Evolutionary conservation across 108 stramenopile genomes (phyloP).

Genomic region (Nannochloropsis salina): DNA sequence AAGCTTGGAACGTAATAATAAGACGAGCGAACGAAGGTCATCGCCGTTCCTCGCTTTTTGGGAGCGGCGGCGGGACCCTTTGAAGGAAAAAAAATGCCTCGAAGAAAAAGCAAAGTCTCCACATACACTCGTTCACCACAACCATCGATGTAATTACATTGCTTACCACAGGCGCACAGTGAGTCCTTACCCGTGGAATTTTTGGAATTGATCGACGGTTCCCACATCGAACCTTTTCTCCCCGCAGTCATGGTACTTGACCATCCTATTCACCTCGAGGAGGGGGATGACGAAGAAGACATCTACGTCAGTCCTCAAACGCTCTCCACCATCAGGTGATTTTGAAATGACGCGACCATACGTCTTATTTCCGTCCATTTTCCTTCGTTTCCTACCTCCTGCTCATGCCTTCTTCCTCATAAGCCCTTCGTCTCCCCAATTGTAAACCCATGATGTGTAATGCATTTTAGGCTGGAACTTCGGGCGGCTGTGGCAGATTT

Average conservation of each 20-base stretch:
- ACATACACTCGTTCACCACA: too few species aligned
- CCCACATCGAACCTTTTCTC: too few species aligned
- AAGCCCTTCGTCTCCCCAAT: background rate
- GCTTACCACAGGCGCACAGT: conserved; percentile 12
- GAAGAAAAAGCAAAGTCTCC: too few species aligned
- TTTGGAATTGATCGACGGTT: too few species aligned
- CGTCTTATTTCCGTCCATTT: background rate
- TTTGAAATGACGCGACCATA: too few species aligned
- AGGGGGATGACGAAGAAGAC: background rate
- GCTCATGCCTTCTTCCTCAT: background rate
- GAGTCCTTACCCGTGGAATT: background rate
- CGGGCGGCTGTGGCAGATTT: conserved; percentile 18
- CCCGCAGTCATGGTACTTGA: background rate
- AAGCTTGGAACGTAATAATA: too few species aligned
- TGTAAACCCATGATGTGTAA: background rate
- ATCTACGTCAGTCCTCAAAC: background rate
- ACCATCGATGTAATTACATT: too few species aligned
- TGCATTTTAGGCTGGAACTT: conserved; percentile 2
- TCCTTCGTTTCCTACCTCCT: background rate
- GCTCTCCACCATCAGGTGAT: background rate
- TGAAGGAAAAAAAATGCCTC: too few species aligned
- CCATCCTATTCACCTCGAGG: background rate
- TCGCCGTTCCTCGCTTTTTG: too few species aligned
- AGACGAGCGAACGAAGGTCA: too few species aligned
- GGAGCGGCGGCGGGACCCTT: too few species aligned